phyloP scores from a whole-genome alignment of 768 basidiomycete genomes.

The Fomitopsis serialis region DNA sequence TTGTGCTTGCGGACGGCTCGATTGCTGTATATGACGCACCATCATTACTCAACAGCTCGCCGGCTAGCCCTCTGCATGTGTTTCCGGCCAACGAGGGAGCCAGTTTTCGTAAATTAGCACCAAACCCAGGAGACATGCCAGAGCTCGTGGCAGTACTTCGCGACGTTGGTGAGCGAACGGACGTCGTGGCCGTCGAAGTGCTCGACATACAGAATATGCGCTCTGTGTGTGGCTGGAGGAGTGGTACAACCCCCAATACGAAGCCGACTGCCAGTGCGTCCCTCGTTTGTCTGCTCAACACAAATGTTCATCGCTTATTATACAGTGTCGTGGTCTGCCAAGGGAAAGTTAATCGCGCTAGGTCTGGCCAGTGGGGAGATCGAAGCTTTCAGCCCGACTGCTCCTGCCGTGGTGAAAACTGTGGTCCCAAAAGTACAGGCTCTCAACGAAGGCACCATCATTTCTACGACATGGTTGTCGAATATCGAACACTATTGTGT shows the following conservation, averaged over 20 bases:
- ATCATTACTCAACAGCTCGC: slow-evolving; percentile 40
- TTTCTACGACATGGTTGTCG: slow-evolving; percentile 64
- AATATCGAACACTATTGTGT: slow-evolving; percentile 63
- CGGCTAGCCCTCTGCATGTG: slow-evolving; percentile 42
- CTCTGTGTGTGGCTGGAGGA: slow-evolving; percentile 49
- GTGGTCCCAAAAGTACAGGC: slow-evolving; percentile 54
- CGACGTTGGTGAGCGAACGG: slow-evolving; percentile 25
- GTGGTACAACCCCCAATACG: slow-evolving; percentile 38
- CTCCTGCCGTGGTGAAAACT: slow-evolving; percentile 48
- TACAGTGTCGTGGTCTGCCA: slow-evolving; percentile 79
- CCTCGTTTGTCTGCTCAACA: neutral
- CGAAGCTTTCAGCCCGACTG: slow-evolving; percentile 55
- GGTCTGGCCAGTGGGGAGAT: slow-evolving; percentile 69
- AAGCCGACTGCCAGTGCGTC: slow-evolving; percentile 56
- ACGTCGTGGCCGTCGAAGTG: slow-evolving; percentile 47
- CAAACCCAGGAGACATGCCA: slow-evolving; percentile 60
- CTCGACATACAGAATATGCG: slow-evolving; percentile 49
- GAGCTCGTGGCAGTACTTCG: slow-evolving; percentile 58
- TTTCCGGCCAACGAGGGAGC: slow-evolving; percentile 39
- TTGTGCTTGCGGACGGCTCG: slow-evolving; percentile 54
- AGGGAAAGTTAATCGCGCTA: slow-evolving; percentile 79
- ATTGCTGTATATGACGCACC: slow-evolving; percentile 57
- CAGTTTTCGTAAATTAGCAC: slow-evolving; percentile 46
- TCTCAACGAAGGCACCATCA: slow-evolving; percentile 36
- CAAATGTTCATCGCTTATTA: neutral